Evolutionary conservation across 73 alveolate genomes (phyloP), one percentile per base, ranked within the genome.

Genomic region (Uronychia binucleata): DNA sequence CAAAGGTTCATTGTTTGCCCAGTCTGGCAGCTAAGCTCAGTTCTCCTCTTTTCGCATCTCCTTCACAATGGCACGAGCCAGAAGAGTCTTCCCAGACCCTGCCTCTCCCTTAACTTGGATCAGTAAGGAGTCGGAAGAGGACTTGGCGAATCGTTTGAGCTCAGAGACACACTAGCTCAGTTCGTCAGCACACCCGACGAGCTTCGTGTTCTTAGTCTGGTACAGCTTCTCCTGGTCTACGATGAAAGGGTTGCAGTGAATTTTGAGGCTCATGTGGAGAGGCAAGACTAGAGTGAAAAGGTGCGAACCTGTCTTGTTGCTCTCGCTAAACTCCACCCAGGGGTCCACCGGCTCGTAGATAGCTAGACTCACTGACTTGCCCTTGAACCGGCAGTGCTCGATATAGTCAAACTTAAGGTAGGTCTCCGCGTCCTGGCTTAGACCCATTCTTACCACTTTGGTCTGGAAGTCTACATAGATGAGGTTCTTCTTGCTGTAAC

Each of bases 261-360:
- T 34, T 58, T 79, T 89, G 33, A 89, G 58, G 33, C n/a, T n/a
- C n/a, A n/a, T n/a, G n/a, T n/a, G n/a, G n/a, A n/a, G n/a, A n/a
- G n/a, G n/a, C n/a, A n/a, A n/a, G n/a, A n/a, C 27, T 57, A 5
- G 28, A 67, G 5, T n/a, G 5, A 14, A 67, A 13, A 13, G 19
- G n/a, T n/a, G n/a, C 78, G 19, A 26, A 67, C 78, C 5, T 67
- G 67, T 79, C 34, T 59, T 33, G 13, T 33, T 8, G 58, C 86
- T 35, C 30, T 84, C 58, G 0, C 14, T 33, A 0, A 26, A 30
- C 34, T 89, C 88, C 1, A 77, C 91, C 1, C 84, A 89, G 13
- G 92, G 90, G 33, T 89, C 89, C 27, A 84, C 59, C 30, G 95
- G 95, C 79, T 89, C 95, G 32, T 75, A 89, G 14, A 89, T 89